Evolutionary conservation across 768 basidiomycete species (phyloP).

Genomic region (Asterophora lycoperdoides): DNA sequence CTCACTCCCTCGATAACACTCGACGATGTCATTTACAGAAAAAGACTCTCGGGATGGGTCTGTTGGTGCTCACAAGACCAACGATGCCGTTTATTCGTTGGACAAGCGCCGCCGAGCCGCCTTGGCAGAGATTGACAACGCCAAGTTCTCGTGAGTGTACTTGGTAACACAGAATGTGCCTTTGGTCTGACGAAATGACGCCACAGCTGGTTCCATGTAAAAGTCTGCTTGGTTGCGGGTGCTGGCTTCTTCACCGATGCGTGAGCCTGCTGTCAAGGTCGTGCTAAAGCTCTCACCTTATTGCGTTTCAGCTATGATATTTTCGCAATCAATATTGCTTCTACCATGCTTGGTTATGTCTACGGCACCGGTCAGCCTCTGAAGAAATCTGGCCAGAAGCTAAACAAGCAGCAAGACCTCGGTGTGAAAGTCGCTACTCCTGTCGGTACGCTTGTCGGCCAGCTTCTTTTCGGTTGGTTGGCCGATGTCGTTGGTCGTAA

Average conservation of each 20-base stretch:
- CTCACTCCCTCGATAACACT: background rate
- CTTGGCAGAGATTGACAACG: conserved; percentile 83
- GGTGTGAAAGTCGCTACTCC: conserved; percentile 78
- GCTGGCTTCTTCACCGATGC: conserved; percentile 92
- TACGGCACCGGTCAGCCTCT: conserved; percentile 44
- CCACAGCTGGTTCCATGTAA: conserved; percentile 79
- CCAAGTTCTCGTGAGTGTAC: conserved; percentile 66
- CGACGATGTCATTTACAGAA: conserved; percentile 31
- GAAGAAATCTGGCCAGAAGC: conserved; percentile 24
- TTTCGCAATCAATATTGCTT: conserved; percentile 86
- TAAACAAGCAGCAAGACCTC: conserved; percentile 63
- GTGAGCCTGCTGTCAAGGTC: conserved; percentile 29
- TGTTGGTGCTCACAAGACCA: conserved; percentile 22
- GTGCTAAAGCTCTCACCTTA: background rate
- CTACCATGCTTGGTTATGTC: conserved; percentile 79
- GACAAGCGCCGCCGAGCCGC: conserved; percentile 77
- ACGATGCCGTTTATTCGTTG: conserved; percentile 39
- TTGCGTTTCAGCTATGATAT: conserved; percentile 59
- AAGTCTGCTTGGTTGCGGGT: conserved; percentile 65
- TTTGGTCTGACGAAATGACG: conserved; percentile 3
- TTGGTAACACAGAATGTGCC: background rate
- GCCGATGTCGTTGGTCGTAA: conserved; percentile 76
- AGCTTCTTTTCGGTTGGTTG: conserved; percentile 76
- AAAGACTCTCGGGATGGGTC: conserved; percentile 34
- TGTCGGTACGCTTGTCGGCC: conserved; percentile 70